Conservation (phyloP, 2,329 filamentous ascomycete genomes). For the Xylaria polymorpha region DNA sequence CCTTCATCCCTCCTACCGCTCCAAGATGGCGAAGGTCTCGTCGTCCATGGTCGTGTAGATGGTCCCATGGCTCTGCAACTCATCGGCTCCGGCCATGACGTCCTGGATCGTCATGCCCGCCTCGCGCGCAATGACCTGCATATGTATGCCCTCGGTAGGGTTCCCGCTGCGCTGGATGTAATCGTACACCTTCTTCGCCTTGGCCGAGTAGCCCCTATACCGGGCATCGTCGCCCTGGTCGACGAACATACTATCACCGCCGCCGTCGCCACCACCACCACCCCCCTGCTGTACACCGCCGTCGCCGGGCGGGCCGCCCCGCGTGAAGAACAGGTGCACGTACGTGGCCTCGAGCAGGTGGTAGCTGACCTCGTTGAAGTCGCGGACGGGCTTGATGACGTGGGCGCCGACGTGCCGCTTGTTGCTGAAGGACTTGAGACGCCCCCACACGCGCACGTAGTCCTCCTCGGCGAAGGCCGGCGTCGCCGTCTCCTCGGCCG, state of each 20-base stretch:
- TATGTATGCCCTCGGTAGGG: constrained; percentile 84
- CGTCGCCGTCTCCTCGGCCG: constrained; percentile 49
- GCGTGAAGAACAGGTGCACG: constrained; percentile 85
- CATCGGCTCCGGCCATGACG: constrained; percentile 81
- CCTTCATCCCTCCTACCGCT: constrained; percentile 55
- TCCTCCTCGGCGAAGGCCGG: constrained; percentile 74
- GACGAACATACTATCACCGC: constrained; percentile 66
- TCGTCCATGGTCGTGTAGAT: constrained; percentile 95
- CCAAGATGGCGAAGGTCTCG: constrained; percentile 87
- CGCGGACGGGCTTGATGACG: constrained; percentile 80
- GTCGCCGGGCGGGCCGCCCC: constrained; percentile 64
- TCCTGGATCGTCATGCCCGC: constrained; percentile 75
- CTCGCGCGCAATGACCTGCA: constrained; percentile 77
- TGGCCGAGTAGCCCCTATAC: constrained; percentile 62
- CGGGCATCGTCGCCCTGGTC: constrained; percentile 57
- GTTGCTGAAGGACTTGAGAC: constrained; percentile 84
- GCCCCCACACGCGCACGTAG: constrained; percentile 88
- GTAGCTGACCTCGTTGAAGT: constrained; percentile 93
- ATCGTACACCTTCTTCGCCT: constrained; percentile 77
- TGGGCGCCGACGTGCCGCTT: constrained; percentile 85
- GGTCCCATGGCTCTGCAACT: constrained; percentile 77
- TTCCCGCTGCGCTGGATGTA: constrained; percentile 74
- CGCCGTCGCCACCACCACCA: constrained; percentile 55
- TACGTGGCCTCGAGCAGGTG: constrained; percentile 91
- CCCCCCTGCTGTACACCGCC: constrained; percentile 48